phyloP scores from a whole-genome alignment of 2,329 filamentous ascomycete genomes.

The Pseudogymnoascus sp. region DNA sequence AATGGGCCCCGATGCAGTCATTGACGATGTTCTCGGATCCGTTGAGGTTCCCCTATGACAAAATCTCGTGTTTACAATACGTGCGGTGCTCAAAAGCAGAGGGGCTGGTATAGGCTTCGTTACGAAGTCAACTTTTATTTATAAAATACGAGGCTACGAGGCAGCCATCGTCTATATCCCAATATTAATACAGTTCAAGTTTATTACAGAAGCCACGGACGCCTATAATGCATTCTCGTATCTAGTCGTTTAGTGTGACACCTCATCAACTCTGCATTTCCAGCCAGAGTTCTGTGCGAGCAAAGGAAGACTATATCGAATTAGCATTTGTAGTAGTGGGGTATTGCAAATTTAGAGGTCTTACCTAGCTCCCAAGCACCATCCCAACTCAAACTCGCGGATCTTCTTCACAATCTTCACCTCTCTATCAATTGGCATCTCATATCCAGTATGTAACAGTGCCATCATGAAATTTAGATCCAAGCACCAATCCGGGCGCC shows the following conservation, averaged over 20 bases:
- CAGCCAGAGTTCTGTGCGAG: conserved; percentile 76
- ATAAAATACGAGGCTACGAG: background rate
- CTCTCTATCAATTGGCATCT: conserved; percentile 94
- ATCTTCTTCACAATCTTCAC: conserved; percentile 99
- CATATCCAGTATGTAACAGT: conserved; percentile 88
- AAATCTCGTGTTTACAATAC: background rate
- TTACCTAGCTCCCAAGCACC: conserved; percentile 94
- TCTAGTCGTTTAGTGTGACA: background rate
- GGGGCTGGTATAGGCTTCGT: background rate
- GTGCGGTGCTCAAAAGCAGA: background rate
- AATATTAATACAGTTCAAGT: background rate
- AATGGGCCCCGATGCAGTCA: conserved; percentile 52
- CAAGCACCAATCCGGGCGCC: conserved; percentile 82
- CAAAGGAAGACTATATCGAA: conserved; percentile 61
- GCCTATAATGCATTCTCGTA: conserved; percentile 5
- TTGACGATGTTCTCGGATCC: conserved; percentile 54
- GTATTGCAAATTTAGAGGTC: conserved; percentile 25
- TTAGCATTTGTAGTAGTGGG: conserved; percentile 29
- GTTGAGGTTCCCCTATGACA: conserved; percentile 46
- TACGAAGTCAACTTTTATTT: background rate
- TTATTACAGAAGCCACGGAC: conserved; percentile 1
- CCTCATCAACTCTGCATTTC: conserved; percentile 75
- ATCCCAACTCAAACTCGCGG: conserved; percentile 90
- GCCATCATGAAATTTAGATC: conserved; percentile 96
- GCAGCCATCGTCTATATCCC: background rate